A percentile compares a stretch with the other conserved stretches of the same genome.
These are phyloP conservation scores for Aeschynomene evenia DNA, from an alignment of 306 rosid species.

Conservation along the genomic window DNA sequence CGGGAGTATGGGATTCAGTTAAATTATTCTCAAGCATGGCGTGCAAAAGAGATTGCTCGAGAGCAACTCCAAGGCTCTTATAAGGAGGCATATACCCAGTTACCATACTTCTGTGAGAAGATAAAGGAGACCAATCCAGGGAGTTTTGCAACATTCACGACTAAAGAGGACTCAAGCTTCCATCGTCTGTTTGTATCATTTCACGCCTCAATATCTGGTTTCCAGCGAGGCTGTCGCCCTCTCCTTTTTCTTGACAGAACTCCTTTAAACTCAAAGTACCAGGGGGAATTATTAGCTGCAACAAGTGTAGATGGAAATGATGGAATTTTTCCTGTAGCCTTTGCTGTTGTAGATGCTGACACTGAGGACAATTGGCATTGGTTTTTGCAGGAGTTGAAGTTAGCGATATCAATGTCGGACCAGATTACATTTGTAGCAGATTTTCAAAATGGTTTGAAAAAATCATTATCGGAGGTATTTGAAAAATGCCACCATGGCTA, in stretches of 20 bases:
- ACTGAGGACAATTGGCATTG: conserved; percentile 88
- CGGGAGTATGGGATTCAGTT: conserved; percentile 92
- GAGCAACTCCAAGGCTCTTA: conserved; percentile 96
- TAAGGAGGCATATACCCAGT: conserved; percentile 89
- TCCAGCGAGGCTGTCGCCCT: conserved; percentile 88
- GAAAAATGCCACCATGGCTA: conserved; percentile 72
- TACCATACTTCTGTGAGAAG: conserved; percentile 85
- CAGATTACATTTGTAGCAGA: conserved; percentile 82
- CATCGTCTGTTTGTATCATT: conserved; percentile 89
- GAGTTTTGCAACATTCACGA: conserved; percentile 79
- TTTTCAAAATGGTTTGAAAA: conserved; percentile 68
- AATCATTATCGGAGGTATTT: conserved; percentile 66
- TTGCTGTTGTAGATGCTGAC: conserved; percentile 88
- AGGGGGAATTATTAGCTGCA: conserved; percentile 82
- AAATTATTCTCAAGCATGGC: conserved; percentile 99
- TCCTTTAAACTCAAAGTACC: conserved; percentile 86
- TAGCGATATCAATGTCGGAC: conserved; percentile 55
- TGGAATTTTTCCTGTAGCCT: conserved; percentile 80
- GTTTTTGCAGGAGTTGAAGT: conserved; percentile 79
- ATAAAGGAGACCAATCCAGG: conserved; percentile 93
- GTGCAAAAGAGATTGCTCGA: conserved; percentile 96
- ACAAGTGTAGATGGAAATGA: conserved; percentile 86
- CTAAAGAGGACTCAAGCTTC: conserved; percentile 93
- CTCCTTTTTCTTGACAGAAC: conserved; percentile 81
- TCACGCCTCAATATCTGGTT: conserved; percentile 79